Evolutionary conservation across 2,329 filamentous ascomycete genomes (phyloP).

Genomic region (Akanthomyces uredinophilus): DNA sequence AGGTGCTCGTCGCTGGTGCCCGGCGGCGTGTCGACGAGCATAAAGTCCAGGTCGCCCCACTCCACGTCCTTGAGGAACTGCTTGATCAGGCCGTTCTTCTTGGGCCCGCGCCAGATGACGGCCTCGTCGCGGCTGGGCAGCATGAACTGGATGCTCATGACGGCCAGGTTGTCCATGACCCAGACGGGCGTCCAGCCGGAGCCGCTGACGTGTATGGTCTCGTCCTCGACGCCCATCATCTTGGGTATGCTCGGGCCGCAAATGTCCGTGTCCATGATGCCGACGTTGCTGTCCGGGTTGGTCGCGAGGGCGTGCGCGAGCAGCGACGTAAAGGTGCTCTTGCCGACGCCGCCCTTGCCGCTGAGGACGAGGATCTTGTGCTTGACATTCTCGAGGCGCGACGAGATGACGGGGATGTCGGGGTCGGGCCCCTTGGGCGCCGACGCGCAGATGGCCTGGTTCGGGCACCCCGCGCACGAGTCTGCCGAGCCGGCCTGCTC

Average conservation of each 20-base stretch:
- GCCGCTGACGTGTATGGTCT: constrained; percentile 87
- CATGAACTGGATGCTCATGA: constrained; percentile 99
- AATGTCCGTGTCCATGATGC: constrained; percentile 97
- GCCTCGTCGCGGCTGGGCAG: constrained; percentile 89
- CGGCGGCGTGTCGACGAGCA: constrained; percentile 92
- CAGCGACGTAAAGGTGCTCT: constrained; percentile 87
- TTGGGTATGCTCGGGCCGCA: constrained; percentile 95
- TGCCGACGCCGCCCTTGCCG: constrained; percentile 94
- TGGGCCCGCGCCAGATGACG: constrained; percentile 94
- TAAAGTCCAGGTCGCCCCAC: constrained; percentile 91
- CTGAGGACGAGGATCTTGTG: constrained; percentile 92
- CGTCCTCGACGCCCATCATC: constrained; percentile 95
- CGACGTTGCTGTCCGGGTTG: constrained; percentile 73
- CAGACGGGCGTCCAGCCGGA: constrained; percentile 93
- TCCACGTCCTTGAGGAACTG: constrained; percentile 97
- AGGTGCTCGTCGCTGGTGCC: constrained; percentile 95
- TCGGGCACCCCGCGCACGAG: constrained; percentile 90
- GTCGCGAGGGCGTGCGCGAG: constrained; percentile 84
- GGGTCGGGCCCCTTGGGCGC: constrained; percentile 94
- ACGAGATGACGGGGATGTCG: constrained; percentile 82
- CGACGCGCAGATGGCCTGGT: constrained; percentile 90
- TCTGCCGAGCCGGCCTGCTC: constrained; percentile 65
- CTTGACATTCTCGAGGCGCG: constrained; percentile 71
- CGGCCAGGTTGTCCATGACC: constrained; percentile 87
- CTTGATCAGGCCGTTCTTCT: constrained; percentile 98